Evolutionary conservation across 202 grass and related monocot species (phyloP).

Genomic region (Saccharum hybrid): DNA sequence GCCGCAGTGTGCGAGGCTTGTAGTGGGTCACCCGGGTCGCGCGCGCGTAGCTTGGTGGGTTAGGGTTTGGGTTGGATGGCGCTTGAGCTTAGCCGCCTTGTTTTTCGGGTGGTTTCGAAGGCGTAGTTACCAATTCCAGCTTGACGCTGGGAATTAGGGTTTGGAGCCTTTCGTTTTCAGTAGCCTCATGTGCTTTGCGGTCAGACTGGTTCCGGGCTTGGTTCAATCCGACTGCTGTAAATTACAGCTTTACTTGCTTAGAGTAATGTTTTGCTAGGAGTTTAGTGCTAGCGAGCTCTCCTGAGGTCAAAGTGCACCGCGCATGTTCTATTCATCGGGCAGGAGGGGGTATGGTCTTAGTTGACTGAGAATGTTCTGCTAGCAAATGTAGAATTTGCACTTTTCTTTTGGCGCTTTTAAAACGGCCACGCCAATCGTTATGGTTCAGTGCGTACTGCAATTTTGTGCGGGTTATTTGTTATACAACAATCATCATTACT

Average conservation of each 20-base stretch:
- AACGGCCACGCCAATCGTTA: not conserved
- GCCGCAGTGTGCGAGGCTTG: not conserved
- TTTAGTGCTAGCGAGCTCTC: not conserved
- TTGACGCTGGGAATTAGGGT: slow-evolving; percentile 47
- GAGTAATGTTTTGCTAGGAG: not conserved
- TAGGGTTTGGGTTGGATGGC: slow-evolving; percentile 44
- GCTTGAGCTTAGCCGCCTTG: not conserved
- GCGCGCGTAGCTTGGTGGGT: slow-evolving; percentile 3
- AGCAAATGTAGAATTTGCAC: slow-evolving; percentile 8
- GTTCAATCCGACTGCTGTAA: not conserved
- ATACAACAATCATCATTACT: slow-evolving; percentile 1
- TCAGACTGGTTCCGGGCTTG: not conserved
- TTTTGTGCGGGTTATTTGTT: not conserved
- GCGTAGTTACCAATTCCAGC: not conserved
- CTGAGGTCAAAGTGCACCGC: not conserved
- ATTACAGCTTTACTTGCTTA: slow-evolving; percentile 4
- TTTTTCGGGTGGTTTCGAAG: not conserved
- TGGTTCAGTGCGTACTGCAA: not conserved
- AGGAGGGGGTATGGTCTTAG: not conserved
- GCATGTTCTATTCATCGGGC: not conserved
- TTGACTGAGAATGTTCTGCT: not conserved
- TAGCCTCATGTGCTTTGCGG: not conserved
- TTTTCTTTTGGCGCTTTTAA: not conserved
- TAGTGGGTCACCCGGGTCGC: slow-evolving; percentile 6
- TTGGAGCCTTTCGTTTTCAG: slow-evolving; percentile 11